Evolutionary conservation across 1,139 yeast species (phyloP), one percentile per base, ranked within the genome.

Genomic region (Blastobotrys malaysiensis): DNA sequence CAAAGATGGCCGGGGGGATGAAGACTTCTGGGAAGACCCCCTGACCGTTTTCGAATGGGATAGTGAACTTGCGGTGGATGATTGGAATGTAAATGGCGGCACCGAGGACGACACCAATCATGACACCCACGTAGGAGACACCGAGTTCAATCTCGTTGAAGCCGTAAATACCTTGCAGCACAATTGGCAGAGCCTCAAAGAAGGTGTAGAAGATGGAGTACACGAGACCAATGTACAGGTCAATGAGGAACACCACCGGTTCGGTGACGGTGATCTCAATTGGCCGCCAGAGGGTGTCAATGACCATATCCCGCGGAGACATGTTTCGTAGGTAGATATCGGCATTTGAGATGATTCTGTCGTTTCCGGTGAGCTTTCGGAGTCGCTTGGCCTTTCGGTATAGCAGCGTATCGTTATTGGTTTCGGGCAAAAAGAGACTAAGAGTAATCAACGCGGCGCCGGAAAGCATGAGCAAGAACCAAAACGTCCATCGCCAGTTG

Each of bases 101-200:
- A 1, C 64, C 68, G 5, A 67, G 6, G 9, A 59, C 9, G 49
- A 75, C 70, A 46, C 85, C 85, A 44, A 77, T 67, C 55, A 77
- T 65, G 43, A 79, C 68, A 20, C 77, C 65, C 20, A 77, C 46
- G 62, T 74, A 81, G 2, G 79, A 65, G 2, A 73, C 69, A 16
- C 85, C 85, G 62, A 70, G 63, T 52, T 77, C 77, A 14, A 81
- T 72, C 43, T 71, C 61, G 16, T 79, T 75, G 66, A 82, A 81
- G 45, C 71, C 65, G 58, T 78, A 72, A 27, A 72, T 63, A 1
- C 71, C 77, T 9, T 59, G 52, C 57, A 77, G 81, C 2, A 79
- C 80, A 49, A 81, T 73, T 9, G 86, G 86, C 65, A 80, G 77
- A 0, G 82, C 83, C 65, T 82, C 86, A 61, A 82, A 80, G 75